Evolutionary conservation across 768 basidiomycete species (phyloP), one percentile per base, ranked within the genome.

Genomic region (Collybia sordida): DNA sequence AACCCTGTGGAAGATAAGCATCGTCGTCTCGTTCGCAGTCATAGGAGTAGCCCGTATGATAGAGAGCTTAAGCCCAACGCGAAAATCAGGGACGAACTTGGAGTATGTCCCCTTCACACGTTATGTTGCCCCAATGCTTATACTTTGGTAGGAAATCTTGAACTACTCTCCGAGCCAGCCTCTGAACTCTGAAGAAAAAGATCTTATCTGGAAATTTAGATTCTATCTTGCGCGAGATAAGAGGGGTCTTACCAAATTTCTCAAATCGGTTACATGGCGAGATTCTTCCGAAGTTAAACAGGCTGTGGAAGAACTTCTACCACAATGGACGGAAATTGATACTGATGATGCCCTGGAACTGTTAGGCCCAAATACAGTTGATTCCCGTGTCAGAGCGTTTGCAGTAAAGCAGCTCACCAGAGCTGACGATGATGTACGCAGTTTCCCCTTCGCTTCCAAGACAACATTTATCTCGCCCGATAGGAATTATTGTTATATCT

Each of bases 1-100:
- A 99, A 99, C 61, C 95, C 95, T 0, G 94, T 98, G 0, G 97
- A 99, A 61, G 93, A 95, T 62, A 99, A 99, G 62, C 94, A 98
- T 62, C 82, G 97, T 25, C 81, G 94, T 1, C 77, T 98, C 3
- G 90, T 98, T 52, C 86, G 97, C 41, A 96, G 94, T 64, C 95
- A 98, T 59, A 77, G 97, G 40, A 93, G 93, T 45, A 94, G 96
- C 40, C 93, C 95, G 0, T 88, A 97, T 45, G 96, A 98, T 61
- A 73, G 93, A 45, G 97, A 98, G 62, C 74, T 99, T 47, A 99
- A 99, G 59, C 97, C 97, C 0, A 96, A 98, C 61, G 93, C 96
- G 1, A 93, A 93, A 65, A 90, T 95, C 54, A 76, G 97, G 51
- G 96, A 99, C 65, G 90, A 94, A 42, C 80, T 99, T 4, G 89